A percentile compares a stretch with the other conserved stretches of the same genome.
phyloP scores from a whole-genome alignment of 139 green algal genomes.

The Eudorina sp. region DNA sequence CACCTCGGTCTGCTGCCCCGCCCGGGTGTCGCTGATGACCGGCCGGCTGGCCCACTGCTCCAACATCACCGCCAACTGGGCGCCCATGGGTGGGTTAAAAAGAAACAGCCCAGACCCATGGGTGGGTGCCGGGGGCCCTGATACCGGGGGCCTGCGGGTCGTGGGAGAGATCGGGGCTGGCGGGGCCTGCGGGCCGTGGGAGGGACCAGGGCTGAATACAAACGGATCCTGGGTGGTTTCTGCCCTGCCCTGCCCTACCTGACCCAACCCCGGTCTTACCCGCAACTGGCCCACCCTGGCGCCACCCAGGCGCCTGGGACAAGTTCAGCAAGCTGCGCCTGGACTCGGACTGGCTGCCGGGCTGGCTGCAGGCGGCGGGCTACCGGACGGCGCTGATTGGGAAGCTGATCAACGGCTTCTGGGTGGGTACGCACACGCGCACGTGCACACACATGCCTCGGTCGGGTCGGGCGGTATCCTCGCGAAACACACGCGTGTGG shows the following conservation, averaged over 20 bases:
- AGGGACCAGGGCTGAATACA: too few species aligned
- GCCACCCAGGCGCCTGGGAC: not conserved
- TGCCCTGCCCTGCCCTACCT: too few species aligned
- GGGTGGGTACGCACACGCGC: not conserved
- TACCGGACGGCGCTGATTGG: constrained; percentile 19
- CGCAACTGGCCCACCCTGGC: not conserved
- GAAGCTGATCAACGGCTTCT: constrained; percentile 42
- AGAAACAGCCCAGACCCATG: too few species aligned
- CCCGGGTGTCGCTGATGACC: constrained; percentile 45
- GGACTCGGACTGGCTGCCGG: constrained; percentile 47
- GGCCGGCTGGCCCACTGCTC: constrained; percentile 46
- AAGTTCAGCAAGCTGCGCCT: constrained; percentile 34
- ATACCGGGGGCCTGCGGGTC: too few species aligned
- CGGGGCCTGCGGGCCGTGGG: too few species aligned
- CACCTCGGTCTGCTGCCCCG: constrained; percentile 48
- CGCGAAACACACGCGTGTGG: too few species aligned
- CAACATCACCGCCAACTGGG: constrained; percentile 46
- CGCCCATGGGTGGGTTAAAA: constrained; percentile 25
- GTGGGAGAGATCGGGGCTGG: too few species aligned
- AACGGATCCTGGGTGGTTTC: too few species aligned
- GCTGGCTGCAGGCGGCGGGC: constrained; percentile 36
- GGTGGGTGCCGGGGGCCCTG: not conserved
- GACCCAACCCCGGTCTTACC: too few species aligned
- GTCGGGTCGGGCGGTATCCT: too few species aligned
- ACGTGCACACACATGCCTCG: too few species aligned